phyloP scores from a whole-genome alignment of 805 yeast genomes.

The Starmerella vitae region DNA sequence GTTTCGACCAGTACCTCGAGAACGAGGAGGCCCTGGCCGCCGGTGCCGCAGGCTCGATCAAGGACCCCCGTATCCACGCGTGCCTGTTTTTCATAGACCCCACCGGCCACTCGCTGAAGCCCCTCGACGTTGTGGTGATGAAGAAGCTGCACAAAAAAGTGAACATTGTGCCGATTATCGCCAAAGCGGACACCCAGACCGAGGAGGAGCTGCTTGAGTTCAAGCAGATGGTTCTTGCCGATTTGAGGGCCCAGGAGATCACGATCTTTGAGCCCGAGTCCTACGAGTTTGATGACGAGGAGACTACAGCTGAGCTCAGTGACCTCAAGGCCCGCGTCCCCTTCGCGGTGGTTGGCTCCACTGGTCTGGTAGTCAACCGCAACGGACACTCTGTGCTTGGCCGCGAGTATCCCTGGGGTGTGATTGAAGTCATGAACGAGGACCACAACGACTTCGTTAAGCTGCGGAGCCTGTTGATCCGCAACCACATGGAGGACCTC shows the following conservation, averaged over 20 bases:
- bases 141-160: constrained; percentile 78
- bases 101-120: constrained; percentile 83
- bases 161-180: constrained; percentile 85
- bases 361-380: constrained; percentile 45
- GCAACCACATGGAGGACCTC: constrained; percentile 86
- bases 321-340: constrained; percentile 65
- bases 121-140: constrained; percentile 82
- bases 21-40: constrained; percentile 64
- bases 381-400: constrained; percentile 82
- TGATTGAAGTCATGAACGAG: constrained; percentile 88
- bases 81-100: constrained; percentile 91
- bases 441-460: constrained; percentile 83
- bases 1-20: constrained; percentile 83
- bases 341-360: constrained; percentile 89
- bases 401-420: constrained; percentile 94
- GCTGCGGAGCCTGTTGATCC: constrained; percentile 74
- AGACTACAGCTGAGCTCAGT: constrained; percentile 50
- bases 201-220: constrained; percentile 69
- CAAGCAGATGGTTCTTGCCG: constrained; percentile 65
- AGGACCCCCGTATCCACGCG: constrained; percentile 84
- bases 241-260: constrained; percentile 61
- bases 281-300: constrained; percentile 76
- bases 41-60: constrained; percentile 26
- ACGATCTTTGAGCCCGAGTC: constrained; percentile 62
- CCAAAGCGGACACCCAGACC: constrained; percentile 85